Evolutionary conservation across 2,329 filamentous ascomycete genomes (phyloP).

Genomic region (Lecanoromycetidae sp.): DNA sequence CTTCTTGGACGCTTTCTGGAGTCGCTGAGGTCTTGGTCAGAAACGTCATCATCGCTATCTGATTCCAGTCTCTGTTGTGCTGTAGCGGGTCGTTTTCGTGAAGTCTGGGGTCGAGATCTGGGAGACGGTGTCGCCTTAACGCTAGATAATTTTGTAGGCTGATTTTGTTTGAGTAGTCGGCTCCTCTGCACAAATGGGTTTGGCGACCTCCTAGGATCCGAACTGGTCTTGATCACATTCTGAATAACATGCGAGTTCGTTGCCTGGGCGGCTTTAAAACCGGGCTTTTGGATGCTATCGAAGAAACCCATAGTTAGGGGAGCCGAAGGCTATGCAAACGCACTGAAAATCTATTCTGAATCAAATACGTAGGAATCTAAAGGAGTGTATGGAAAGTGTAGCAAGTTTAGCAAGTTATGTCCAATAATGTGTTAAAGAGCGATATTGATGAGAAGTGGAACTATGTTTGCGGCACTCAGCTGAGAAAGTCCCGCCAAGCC

Average conservation of each 20-base stretch:
- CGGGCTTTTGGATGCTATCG: constrained; percentile 19
- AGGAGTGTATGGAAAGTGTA: no score
- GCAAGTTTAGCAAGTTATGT: no score
- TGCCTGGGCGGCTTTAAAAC: constrained; percentile 14
- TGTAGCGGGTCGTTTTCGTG: constrained; percentile 17
- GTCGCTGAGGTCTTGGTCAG: constrained; percentile 19
- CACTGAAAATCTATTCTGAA: constrained; percentile 1
- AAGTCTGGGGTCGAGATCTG: not conserved
- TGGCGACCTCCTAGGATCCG: constrained; percentile 5
- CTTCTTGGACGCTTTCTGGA: constrained; percentile 19
- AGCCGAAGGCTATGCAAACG: no score
- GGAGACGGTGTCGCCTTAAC: constrained; percentile 9
- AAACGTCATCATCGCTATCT: constrained; percentile 23
- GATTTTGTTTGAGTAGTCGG: not conserved
- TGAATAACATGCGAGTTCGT: constrained; percentile 15
- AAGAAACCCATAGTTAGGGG: constrained; percentile 19
- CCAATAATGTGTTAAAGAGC: no score
- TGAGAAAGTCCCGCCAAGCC: no score
- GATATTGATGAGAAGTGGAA: not conserved
- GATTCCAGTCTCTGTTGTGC: constrained; percentile 21
- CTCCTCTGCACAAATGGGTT: not conserved
- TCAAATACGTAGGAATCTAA: not conserved
- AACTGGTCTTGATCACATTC: constrained; percentile 12
- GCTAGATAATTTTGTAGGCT: not conserved
- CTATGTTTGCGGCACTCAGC: no score